phyloP scores from a whole-genome alignment of 1,139 yeast species.

The Lodderomyces parapsilosis region DNA sequence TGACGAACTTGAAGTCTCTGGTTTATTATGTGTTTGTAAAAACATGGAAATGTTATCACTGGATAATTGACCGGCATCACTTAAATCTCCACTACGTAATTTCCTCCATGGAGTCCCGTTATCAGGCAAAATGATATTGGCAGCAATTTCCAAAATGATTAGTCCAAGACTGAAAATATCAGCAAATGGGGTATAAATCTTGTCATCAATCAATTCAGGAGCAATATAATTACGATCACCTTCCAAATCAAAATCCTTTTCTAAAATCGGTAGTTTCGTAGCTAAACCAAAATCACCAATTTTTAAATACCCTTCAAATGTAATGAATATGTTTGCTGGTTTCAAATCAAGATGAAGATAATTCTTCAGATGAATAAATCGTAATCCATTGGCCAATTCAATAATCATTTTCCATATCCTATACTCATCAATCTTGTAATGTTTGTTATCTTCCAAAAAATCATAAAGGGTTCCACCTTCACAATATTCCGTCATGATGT shows the following conservation, averaged over 20 bases:
- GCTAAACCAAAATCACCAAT: slow-evolving; percentile 78
- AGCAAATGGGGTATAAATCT: slow-evolving; percentile 86
- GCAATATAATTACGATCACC: slow-evolving; percentile 98
- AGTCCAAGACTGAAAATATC: slow-evolving; percentile 92
- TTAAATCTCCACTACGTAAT: slow-evolving; percentile 88
- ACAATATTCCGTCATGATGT: slow-evolving; percentile 93
- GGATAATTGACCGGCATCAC: slow-evolving; percentile 90
- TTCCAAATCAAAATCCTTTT: slow-evolving; percentile 76
- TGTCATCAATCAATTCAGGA: slow-evolving; percentile 85
- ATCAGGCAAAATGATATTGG: slow-evolving; percentile 91
- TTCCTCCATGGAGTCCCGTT: slow-evolving; percentile 98
- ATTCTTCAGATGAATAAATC: slow-evolving; percentile 74
- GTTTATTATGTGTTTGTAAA: slow-evolving; percentile 38
- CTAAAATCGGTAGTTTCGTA: slow-evolving; percentile 53
- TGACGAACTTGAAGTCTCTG: slow-evolving; percentile 6
- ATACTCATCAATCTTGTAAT: slow-evolving; percentile 91
- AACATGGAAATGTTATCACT: slow-evolving; percentile 49
- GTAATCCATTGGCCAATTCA: slow-evolving; percentile 76
- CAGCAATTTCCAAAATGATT: slow-evolving; percentile 92
- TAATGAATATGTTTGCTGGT: slow-evolving; percentile 91
- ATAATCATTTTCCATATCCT: slow-evolving; percentile 94
- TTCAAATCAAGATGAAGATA: slow-evolving; percentile 85
- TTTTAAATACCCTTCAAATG: slow-evolving; percentile 89
- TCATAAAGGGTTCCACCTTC: slow-evolving; percentile 90
- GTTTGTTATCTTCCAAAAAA: slow-evolving; percentile 68